phyloP scores from a whole-genome alignment of 148 eudicot genomes.

The Persicaria maculosa region DNA sequence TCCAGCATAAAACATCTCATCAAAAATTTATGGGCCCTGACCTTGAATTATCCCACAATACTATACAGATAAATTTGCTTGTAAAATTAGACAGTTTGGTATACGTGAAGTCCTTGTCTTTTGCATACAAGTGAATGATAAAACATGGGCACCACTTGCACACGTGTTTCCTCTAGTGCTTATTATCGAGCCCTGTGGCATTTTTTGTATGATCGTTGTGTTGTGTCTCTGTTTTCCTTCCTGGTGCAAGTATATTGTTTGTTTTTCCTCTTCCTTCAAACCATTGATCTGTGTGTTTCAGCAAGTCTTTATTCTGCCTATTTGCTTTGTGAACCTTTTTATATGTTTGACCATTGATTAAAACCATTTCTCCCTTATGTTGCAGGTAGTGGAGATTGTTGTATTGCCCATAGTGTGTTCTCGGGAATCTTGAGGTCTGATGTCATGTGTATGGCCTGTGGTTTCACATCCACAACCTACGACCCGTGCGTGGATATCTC shows the following conservation, averaged over 20 bases:
- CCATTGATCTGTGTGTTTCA: neutral
- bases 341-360: neutral
- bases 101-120: neutral
- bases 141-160: neutral
- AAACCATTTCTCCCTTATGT: too few relatives aligned
- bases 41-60: neutral
- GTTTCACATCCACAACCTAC: constrained; percentile 72
- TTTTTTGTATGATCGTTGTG: neutral
- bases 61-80: neutral
- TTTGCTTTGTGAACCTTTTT: neutral
- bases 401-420: constrained; percentile 74
- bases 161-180: neutral
- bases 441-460: constrained; percentile 78
- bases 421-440: constrained; percentile 74
- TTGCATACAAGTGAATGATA: neutral
- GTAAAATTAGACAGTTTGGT: neutral
- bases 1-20: constrained; percentile 16
- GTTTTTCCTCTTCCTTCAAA: neutral
- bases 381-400: constrained; percentile 69
- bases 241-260: neutral
- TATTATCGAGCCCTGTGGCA: neutral
- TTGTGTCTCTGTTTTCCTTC: neutral
- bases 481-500: constrained; percentile 80
- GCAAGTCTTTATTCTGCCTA: neutral
- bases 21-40: neutral